These are phyloP conservation scores for Tetrapisispora fleetii DNA, from an alignment of 805 yeast genomes.

Conservation along the genomic window DNA sequence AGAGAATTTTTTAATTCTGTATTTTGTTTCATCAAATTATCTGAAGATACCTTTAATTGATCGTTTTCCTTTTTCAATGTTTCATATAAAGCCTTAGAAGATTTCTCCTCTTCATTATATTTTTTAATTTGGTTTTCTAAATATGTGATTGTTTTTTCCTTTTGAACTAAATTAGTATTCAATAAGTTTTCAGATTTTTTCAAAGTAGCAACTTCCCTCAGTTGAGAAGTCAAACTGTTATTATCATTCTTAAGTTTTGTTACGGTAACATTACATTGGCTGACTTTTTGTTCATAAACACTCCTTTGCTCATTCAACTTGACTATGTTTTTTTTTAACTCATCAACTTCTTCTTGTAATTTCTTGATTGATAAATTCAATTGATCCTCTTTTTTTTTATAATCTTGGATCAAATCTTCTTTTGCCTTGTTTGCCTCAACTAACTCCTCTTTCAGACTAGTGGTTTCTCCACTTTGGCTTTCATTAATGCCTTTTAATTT, in stretches of 20 bases:
- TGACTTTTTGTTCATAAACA: constrained; percentile 3
- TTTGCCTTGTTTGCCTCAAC: constrained; percentile 17
- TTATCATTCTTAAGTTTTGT: constrained; percentile 12
- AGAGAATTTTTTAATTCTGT: constrained; percentile 29
- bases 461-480: constrained; percentile 11
- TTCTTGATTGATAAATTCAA: neutral
- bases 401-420: constrained; percentile 13
- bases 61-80: constrained; percentile 27
- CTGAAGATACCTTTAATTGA: constrained; percentile 25
- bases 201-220: constrained; percentile 13
- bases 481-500: constrained; percentile 33
- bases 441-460: constrained; percentile 2
- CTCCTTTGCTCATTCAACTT: constrained; percentile 5
- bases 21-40: constrained; percentile 31
- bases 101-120: constrained; percentile 21
- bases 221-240: constrained; percentile 10
- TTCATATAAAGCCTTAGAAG: constrained; percentile 21
- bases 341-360: constrained; percentile 16
- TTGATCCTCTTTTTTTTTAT: constrained; percentile 27
- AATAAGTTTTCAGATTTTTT: constrained; percentile 11
- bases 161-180: constrained; percentile 22
- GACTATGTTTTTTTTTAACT: constrained; percentile 7
- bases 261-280: constrained; percentile 9
- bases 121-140: constrained; percentile 35
- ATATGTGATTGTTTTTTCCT: constrained; percentile 32